Base-by-base conservation (phyloP, 2,329 filamentous ascomycete genomes). In the Xylaria sp. region DNA sequence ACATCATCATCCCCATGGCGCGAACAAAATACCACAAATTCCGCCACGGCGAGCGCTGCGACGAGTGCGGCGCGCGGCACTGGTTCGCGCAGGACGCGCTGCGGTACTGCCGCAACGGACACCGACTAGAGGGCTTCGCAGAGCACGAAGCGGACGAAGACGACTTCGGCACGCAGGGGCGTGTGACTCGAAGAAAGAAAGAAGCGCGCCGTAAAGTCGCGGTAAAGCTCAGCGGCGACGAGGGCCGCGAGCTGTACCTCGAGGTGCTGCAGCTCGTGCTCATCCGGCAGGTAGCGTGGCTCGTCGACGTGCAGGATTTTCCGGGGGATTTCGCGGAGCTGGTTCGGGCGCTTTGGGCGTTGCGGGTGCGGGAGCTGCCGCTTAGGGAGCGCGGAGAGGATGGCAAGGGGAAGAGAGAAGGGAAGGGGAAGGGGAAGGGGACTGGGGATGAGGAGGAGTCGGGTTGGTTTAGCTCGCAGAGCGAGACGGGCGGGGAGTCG, bases 181-280 rank as follows among this genome's bases (percentile, higher is more conserved):
- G 81, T 23, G 83, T 85, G 51, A 76, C 83, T 18, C 86, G 87
- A 66, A 87, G 86, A 70, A 87, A 89, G 78, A 90, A 87, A 71
- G 88, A 89, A 75, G 79, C 81, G 28, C 83, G 84, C 62, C 83
- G 88, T 76, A 88, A 84, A 57, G 82, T 86, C 56, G 84, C 84
- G 57, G 83, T 83, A 68, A 86, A 90, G 76, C 84, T 92, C 59
- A 80, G 80, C 6, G 94, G 94, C 51, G 84, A 88, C 56, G 86
- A 89, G 63, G 95, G 92, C 15, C 89, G 90, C 72, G 89, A 92
- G 71, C 87, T 98, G 28, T 98, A 93, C 78, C 84, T 98, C 44
- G 92, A 97, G 78, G 91, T 89, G 72, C 88, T 97, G 68, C 95
- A 98, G 80, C 84, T 97, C 39, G 87, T 98, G 57, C 83, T 99